phyloP scores from a whole-genome alignment of 257 asterid species.

The Solanum rostratum region DNA sequence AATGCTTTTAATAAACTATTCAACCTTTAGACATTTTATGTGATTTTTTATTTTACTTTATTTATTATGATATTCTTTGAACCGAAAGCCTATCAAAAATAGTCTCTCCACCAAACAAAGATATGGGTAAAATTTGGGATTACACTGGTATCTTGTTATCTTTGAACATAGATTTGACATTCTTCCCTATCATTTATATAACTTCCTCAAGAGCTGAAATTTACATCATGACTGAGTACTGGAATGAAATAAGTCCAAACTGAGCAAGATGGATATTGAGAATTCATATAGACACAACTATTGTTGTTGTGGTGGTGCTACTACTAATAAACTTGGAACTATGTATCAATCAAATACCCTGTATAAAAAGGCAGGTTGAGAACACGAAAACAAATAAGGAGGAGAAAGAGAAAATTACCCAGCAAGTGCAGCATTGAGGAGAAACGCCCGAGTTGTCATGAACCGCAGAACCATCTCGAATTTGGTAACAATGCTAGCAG shows the following conservation, averaged over 20 bases:
- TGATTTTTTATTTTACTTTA: neutral
- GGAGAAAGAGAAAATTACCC: constrained; percentile 28
- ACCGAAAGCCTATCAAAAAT: no score
- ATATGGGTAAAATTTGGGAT: no score
- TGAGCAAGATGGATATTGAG: neutral
- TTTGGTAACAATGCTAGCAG: constrained; percentile 18
- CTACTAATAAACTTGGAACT: neutral
- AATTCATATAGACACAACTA: neutral
- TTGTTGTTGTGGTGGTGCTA: neutral
- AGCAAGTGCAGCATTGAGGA: constrained; percentile 55
- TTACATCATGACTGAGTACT: neutral
- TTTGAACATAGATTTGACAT: neutral
- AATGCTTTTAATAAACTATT: neutral
- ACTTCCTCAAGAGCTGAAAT: neutral
- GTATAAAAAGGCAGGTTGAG: neutral
- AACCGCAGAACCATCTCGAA: constrained; percentile 51
- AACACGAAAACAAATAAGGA: neutral
- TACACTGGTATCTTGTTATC: no score
- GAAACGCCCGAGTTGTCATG: constrained; percentile 49
- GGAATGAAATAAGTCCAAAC: neutral
- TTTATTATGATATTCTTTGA: neutral
- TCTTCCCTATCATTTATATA: neutral
- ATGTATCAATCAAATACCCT: neutral
- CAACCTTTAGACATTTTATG: neutral
- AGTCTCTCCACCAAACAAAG: no score